Conservation (phyloP, 495 filamentous ascomycete species). For the Aspergillus nanangensis region DNA sequence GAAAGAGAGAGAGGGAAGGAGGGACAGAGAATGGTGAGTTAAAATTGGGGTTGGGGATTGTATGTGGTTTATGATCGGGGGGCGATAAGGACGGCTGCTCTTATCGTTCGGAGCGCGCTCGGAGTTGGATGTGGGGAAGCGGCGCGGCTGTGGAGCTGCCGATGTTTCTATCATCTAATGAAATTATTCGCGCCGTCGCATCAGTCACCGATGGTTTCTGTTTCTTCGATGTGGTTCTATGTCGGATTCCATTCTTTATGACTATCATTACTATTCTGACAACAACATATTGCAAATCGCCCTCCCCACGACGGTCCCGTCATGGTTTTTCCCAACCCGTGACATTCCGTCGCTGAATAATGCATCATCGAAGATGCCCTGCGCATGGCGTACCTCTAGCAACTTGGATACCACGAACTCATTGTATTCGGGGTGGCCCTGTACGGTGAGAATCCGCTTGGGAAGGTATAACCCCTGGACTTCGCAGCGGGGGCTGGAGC, state of each 20-base stretch:
- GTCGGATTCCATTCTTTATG: too few relatives aligned
- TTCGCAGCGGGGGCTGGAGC: slow-evolving; percentile 55
- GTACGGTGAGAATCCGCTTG: slow-evolving; percentile 61
- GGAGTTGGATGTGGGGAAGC: background rate
- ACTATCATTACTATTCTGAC: background rate
- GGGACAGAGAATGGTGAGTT: background rate
- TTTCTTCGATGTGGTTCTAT: too few relatives aligned
- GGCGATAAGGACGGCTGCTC: background rate
- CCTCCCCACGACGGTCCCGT: background rate
- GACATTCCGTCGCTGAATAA: slow-evolving; percentile 56
- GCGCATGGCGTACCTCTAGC: slow-evolving; percentile 52
- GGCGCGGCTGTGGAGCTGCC: too few relatives aligned
- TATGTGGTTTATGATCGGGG: background rate
- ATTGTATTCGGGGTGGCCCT: slow-evolving; percentile 88
- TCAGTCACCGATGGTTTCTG: too few relatives aligned
- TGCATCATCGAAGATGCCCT: slow-evolving; percentile 61
- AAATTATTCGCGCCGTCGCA: too few relatives aligned
- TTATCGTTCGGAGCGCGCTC: background rate
- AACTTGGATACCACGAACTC: slow-evolving; percentile 65
- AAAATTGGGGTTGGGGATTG: background rate
- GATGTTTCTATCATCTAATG: too few relatives aligned
- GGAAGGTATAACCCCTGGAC: slow-evolving; percentile 74
- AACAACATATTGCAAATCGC: background rate
- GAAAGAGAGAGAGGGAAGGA: too few relatives aligned
- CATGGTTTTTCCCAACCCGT: background rate